Conservation (phyloP, 495 filamentous ascomycete genomes). For the Aspergillus baeticus region DNA sequence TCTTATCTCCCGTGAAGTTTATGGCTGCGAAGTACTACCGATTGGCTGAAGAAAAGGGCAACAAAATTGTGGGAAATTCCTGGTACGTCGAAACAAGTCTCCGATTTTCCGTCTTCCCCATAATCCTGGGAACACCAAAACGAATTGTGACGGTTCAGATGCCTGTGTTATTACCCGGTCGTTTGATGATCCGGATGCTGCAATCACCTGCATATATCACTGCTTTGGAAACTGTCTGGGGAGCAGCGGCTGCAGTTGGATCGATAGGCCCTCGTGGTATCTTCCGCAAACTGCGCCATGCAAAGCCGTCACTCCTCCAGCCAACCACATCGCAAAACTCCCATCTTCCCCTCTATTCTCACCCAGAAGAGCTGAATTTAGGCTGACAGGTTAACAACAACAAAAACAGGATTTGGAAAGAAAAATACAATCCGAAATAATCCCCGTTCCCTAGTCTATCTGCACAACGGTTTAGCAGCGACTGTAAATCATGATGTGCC, state of each 20-base stretch:
- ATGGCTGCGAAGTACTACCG: slow-evolving; percentile 91
- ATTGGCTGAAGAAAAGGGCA: slow-evolving; percentile 83
- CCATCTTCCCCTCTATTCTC: slow-evolving; percentile 1
- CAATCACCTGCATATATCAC: slow-evolving; percentile 21
- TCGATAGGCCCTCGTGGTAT: slow-evolving; percentile 27
- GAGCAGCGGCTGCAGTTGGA: slow-evolving; percentile 14
- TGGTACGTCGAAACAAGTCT: slow-evolving; percentile 64
- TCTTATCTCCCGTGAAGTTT: slow-evolving; percentile 51
- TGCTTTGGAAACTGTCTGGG: slow-evolving; percentile 16
- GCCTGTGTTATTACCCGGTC: slow-evolving; percentile 10
- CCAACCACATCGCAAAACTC: slow-evolving; percentile 20
- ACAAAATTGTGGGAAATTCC: slow-evolving; percentile 88
- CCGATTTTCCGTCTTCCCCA: slow-evolving; percentile 5
- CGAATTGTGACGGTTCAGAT: slow-evolving; percentile 3
- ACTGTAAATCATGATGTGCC: neutral
- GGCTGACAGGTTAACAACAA: slow-evolving; percentile 17
- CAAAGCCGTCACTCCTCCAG: slow-evolving; percentile 19
- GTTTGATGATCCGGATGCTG: slow-evolving; percentile 9
- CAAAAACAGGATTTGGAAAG: slow-evolving; percentile 87
- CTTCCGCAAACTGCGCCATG: slow-evolving; percentile 18
- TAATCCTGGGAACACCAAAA: slow-evolving; percentile 7
- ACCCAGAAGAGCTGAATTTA: slow-evolving; percentile 4
- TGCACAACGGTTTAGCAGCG: slow-evolving; percentile 1
- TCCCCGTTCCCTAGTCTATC: slow-evolving; percentile 1
- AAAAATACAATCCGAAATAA: slow-evolving; percentile 80